Evolutionary conservation across 1,284 basidiomycete species (phyloP), one percentile per base, ranked within the genome.

Genomic region (Singerocomus inundabilis): DNA sequence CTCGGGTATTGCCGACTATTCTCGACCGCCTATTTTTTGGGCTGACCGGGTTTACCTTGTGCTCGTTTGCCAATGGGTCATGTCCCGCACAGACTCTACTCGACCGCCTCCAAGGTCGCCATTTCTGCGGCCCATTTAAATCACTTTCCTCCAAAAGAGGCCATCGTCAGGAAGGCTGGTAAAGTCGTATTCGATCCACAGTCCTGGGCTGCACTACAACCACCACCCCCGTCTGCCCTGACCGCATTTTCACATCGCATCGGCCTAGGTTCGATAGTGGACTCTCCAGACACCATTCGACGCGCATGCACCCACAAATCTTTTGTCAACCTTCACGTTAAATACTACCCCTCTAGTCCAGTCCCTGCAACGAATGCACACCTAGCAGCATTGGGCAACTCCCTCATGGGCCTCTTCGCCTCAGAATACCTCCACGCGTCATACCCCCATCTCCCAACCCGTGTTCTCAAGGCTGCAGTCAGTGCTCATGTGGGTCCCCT

Each of bases 361-460:
- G 66, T 67, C 60, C 86, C 81, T 34, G 64, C 72, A 32, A 81
- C 81, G 31, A 98, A 98, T 71, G 85, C 80, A n/a, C 81, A 89
- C 41, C 80, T 98, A 5, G 78, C 88, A 1, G 71, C 81, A 1
- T 71, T 97, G 6, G 96, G 96, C 29, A 98, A 98, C 72, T 81
- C 90, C 1, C 77, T 99, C 46, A 80, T 98, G 64, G 96, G 96
- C 45, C 77, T 98, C 34, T 92, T 98, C 59, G 90, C 91, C 5
- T 76, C 90, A 0, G 96, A 99, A 72, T 84, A 88, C 66, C 72
- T 98, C 29, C 80, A 91, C 52, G 77, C 87, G 8, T 77, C 84
- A 40, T 98, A 90, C 69, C 96, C 97, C 0, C 87, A 97, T 67
- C 78, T 99, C 21, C 96, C 96, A 2, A 93, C 92, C 21, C 81